Conservation (phyloP, 495 filamentous ascomycete genomes). For the Annulohypoxylon maeteangense region DNA sequence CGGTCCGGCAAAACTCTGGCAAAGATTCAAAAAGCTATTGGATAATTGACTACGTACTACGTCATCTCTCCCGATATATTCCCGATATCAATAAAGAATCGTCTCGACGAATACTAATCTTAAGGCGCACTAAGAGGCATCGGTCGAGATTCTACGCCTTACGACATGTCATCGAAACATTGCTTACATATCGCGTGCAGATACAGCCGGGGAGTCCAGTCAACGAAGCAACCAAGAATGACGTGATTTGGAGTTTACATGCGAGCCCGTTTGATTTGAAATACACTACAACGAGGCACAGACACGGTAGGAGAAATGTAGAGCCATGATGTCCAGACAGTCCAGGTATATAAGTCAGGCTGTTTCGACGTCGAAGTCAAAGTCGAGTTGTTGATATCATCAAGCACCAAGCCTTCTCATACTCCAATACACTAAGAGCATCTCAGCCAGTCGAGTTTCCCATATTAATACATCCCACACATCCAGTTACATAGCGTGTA, state of each 20-base stretch:
- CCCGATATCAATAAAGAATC: background rate
- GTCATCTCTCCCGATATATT: background rate
- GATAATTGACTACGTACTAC: background rate
- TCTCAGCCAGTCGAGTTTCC: background rate
- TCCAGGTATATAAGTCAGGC: conserved; percentile 38
- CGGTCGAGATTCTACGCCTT: conserved; percentile 2
- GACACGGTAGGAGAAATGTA: background rate
- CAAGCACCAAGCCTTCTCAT: background rate
- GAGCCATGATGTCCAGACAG: conserved; percentile 5
- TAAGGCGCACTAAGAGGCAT: background rate
- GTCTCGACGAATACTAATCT: background rate
- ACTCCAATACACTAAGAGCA: background rate
- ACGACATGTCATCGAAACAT: conserved; percentile 13
- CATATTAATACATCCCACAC: background rate
- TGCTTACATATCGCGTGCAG: conserved; percentile 11
- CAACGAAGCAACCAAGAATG: background rate
- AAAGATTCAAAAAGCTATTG: background rate
- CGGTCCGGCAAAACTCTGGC: background rate
- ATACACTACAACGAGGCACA: conserved; percentile 3
- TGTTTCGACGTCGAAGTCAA: conserved; percentile 25
- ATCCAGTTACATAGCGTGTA: background rate
- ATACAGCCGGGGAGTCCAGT: background rate
- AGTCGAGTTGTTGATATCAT: background rate
- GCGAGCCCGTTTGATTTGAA: conserved; percentile 21
- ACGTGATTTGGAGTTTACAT: conserved; percentile 18